Percentiles rank a stretch among this genome's conserved stretches.
These are phyloP conservation scores for Trichoderma breve DNA, from an alignment of 2,329 filamentous ascomycete genomes.

Conservation along the genomic window DNA sequence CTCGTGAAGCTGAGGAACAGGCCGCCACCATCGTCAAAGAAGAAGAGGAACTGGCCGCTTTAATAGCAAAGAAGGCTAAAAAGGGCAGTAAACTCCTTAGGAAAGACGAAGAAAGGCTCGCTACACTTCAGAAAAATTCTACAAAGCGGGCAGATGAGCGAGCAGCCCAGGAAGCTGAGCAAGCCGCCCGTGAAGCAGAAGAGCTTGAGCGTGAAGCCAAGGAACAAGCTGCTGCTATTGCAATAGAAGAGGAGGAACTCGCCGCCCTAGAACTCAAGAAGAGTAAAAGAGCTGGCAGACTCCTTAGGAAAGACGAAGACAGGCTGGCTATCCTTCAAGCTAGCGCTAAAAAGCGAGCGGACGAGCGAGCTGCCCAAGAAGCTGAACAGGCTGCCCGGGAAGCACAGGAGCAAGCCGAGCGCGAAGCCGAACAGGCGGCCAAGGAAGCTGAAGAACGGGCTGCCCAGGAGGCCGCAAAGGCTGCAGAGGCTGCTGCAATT, in stretches of 20 bases:
- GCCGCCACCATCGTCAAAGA: slow-evolving; percentile 31
- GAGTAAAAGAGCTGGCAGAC: slow-evolving; percentile 20
- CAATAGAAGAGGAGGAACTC: slow-evolving; percentile 41
- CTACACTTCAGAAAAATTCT: background rate
- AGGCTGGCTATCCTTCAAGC: background rate
- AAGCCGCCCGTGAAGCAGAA: slow-evolving; percentile 22
- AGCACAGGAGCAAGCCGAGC: background rate
- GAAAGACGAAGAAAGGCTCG: slow-evolving; percentile 21
- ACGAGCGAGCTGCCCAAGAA: slow-evolving; percentile 25
- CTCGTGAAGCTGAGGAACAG: slow-evolving; percentile 21
- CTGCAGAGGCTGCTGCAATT: background rate
- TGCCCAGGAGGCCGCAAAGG: slow-evolving; percentile 23
- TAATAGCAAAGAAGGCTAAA: slow-evolving; percentile 33
- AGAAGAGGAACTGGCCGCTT: slow-evolving; percentile 43
- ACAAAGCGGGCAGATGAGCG: slow-evolving; percentile 15
- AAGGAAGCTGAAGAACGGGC: slow-evolving; percentile 26
- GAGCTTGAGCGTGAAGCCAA: slow-evolving; percentile 23
- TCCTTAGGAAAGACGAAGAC: slow-evolving; percentile 10
- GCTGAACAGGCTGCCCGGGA: slow-evolving; percentile 25
- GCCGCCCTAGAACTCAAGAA: slow-evolving; percentile 36
- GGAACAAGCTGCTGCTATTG: slow-evolving; percentile 22
- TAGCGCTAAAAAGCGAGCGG: slow-evolving; percentile 28
- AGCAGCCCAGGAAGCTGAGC: slow-evolving; percentile 30
- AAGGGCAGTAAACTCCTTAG: slow-evolving; percentile 12
- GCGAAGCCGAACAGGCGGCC: slow-evolving; percentile 22